phyloP scores from a whole-genome alignment of 148 eudicot genomes.

The Polygonum maritimum region DNA sequence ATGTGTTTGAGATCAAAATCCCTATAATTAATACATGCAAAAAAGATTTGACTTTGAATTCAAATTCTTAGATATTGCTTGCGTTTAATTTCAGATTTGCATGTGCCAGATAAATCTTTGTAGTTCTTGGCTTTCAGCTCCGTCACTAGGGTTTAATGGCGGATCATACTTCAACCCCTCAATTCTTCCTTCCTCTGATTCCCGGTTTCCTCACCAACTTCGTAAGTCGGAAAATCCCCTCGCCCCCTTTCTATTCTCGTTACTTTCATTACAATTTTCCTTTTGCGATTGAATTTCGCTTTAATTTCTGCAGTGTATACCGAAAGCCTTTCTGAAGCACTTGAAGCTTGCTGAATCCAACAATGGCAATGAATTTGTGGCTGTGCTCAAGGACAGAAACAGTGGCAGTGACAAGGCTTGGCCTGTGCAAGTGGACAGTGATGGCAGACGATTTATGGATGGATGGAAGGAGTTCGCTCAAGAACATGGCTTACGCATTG shows the following conservation, averaged over 20 bases:
- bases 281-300: neutral
- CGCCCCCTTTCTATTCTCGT: neutral
- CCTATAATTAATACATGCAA: no score
- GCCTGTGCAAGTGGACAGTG: slow-evolving; percentile 9
- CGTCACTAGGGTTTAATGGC: neutral
- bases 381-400: neutral
- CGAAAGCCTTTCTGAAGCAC: slow-evolving; percentile 5
- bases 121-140: neutral
- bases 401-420: neutral
- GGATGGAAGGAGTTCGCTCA: slow-evolving; percentile 15
- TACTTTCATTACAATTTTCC: neutral
- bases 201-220: slow-evolving; percentile 11
- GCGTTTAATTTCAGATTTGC: neutral
- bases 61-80: neutral
- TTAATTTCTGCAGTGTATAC: neutral
- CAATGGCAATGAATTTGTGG: neutral
- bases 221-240: neutral
- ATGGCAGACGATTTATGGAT: slow-evolving; percentile 11
- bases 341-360: neutral
- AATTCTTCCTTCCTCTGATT: slow-evolving; percentile 12
- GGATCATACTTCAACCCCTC: neutral
- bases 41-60: neutral
- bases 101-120: neutral
- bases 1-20: no score
- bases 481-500: neutral